Evolutionary conservation across 306 rosid genomes (phyloP).

Genomic region (Argentina anserina): DNA sequence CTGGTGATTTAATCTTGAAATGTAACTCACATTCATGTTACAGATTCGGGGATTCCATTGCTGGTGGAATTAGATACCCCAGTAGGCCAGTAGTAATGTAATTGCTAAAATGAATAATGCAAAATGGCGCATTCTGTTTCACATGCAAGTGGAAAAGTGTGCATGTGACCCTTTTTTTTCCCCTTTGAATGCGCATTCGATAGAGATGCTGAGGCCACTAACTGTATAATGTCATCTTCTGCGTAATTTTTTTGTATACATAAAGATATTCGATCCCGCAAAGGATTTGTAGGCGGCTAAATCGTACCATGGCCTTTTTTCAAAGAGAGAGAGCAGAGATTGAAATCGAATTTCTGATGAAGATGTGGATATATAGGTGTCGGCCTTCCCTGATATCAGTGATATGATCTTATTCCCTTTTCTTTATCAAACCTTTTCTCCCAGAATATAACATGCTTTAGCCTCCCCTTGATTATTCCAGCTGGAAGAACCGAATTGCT

Average conservation of each 20-base stretch:
- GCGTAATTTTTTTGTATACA: slow-evolving; percentile 5
- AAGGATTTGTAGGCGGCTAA: background rate
- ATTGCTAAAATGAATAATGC: background rate
- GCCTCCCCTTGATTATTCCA: background rate
- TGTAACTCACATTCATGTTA: background rate
- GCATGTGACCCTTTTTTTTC: background rate
- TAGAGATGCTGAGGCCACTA: slow-evolving; percentile 27
- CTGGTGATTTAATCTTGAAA: background rate
- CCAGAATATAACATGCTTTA: slow-evolving; percentile 3
- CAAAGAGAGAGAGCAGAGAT: slow-evolving; percentile 3
- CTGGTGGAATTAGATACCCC: background rate
- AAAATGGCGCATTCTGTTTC: slow-evolving; percentile 1
- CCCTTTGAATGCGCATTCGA: background rate
- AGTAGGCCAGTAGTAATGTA: background rate
- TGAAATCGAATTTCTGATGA: slow-evolving; percentile 27
- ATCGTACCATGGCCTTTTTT: background rate
- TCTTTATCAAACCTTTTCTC: slow-evolving; percentile 5
- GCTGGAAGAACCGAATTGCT: background rate
- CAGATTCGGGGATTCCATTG: background rate
- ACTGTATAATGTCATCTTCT: slow-evolving; percentile 4
- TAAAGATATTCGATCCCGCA: slow-evolving; percentile 12
- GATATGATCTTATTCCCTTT: background rate
- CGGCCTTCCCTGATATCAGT: background rate
- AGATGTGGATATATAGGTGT: background rate
- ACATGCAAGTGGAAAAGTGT: slow-evolving; percentile 20